Base-by-base conservation (phyloP, 805 yeast genomes). In the Candida suzukii region DNA sequence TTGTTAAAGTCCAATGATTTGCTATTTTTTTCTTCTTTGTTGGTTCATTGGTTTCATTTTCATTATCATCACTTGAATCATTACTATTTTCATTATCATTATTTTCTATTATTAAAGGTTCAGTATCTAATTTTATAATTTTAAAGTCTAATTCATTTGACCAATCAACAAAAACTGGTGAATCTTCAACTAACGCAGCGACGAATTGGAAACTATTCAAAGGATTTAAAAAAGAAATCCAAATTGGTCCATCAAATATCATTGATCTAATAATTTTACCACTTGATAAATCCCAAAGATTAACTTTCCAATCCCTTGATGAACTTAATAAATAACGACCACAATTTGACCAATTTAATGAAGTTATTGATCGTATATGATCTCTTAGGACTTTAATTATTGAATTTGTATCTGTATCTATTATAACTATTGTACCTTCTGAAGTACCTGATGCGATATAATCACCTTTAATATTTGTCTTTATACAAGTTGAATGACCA, bases 261-360 rank as follows among this genome's bases (percentile, higher is more conserved):
- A 74, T 63, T 3, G 58, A 66, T 44, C 71, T 65, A 35, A 68
- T 54, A 39, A 75, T 67, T 37, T 55, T 45, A 37, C 66, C 56
- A 51, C 64, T 52, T 21, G 59, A 47, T 46, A 90, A 60, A 61
- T 88, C 96, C 96, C 96, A 90, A 25, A 88, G 54, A 38, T 82
- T 76, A 33, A 83, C 74, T 39, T 70, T 71, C 93, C 95, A 88
- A 58, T 91, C 97, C 51, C 88, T 76, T 0, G 90, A 77, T 13
- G 88, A 68, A 3, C 85, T 70, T 3, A 90, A 63, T 2, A 90
- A 51, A 51, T 74, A 86, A 20, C 84, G 58, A 0, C 95, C 93
- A 57, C 82, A 76, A 0, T 50, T 47, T 0, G 91, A 80, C 97
- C 96, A 90, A 44, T 74, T 65, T 16, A 83, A 42, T 1, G 90